Conservation (phyloP, 2,329 filamentous ascomycete genomes). For the Sporothrix luriei region DNA sequence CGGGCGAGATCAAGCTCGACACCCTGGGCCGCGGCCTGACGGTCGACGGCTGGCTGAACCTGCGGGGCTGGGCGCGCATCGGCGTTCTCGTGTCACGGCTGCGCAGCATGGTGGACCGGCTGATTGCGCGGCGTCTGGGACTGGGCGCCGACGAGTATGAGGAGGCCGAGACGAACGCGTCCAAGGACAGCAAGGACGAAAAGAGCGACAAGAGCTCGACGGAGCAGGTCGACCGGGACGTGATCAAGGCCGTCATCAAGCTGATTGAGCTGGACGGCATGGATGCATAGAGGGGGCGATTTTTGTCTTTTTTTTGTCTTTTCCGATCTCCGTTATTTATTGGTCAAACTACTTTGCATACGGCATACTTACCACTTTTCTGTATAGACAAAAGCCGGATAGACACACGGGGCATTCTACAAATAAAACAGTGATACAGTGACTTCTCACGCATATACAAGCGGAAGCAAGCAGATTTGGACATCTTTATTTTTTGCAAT, state of each 20-base stretch:
- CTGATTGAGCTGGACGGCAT: conserved; percentile 89
- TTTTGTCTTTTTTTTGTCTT: not conserved
- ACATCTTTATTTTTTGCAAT: conserved; percentile 26
- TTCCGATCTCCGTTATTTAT: not conserved
- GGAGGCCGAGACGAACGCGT: not conserved
- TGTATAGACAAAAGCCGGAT: not conserved
- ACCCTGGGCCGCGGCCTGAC: conserved; percentile 83
- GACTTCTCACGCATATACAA: not conserved
- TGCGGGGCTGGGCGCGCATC: conserved; percentile 92
- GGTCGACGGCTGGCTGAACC: conserved; percentile 84
- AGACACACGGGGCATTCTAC: conserved; percentile 15
- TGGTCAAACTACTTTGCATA: not conserved
- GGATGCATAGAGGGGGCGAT: conserved; percentile 58
- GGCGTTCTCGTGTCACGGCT: conserved; percentile 84
- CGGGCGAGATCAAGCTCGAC: conserved; percentile 82
- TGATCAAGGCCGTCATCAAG: conserved; percentile 75
- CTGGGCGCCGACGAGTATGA: conserved; percentile 56
- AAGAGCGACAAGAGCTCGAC: conserved; percentile 36
- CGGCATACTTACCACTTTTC: not conserved
- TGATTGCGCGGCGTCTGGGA: conserved; percentile 79
- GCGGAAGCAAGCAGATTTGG: not conserved
- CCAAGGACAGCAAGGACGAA: conserved; percentile 16
- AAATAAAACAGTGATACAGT: not conserved
- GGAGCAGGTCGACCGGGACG: conserved; percentile 61
- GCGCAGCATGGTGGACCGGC: conserved; percentile 80